Evolutionary conservation across 176 grass and related monocot genomes (phyloP).

Genomic region (Avena eriantha): DNA sequence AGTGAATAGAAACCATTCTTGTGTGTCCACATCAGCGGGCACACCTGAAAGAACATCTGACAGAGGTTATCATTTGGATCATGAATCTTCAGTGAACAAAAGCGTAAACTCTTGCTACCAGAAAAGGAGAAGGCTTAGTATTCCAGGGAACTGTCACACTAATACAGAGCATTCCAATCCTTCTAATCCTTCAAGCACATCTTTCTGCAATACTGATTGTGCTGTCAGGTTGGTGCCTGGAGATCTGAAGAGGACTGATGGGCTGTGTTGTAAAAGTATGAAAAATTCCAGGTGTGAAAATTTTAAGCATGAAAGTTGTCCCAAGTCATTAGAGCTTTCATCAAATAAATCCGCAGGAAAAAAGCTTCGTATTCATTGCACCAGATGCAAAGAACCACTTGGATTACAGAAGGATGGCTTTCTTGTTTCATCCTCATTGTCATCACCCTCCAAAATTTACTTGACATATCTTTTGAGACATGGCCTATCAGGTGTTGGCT

Average conservation of each 20-base stretch:
- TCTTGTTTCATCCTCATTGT: slow-evolving; percentile 52
- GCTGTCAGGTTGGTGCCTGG: slow-evolving; percentile 21
- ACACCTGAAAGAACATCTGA: slow-evolving; percentile 63
- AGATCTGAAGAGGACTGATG: slow-evolving; percentile 36
- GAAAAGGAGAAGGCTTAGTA: slow-evolving; percentile 73
- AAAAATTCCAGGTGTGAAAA: slow-evolving; percentile 44
- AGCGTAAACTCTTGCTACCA: slow-evolving; percentile 70
- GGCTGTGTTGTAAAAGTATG: slow-evolving; percentile 32
- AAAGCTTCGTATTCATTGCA: slow-evolving; percentile 64
- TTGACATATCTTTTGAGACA: slow-evolving; percentile 62
- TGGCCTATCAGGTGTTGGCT: slow-evolving; percentile 39
- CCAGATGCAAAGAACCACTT: slow-evolving; percentile 65
- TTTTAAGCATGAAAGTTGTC: slow-evolving; percentile 46
- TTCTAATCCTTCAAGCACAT: slow-evolving; percentile 45
- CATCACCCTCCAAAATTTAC: slow-evolving; percentile 66
- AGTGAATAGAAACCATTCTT: slow-evolving; percentile 55
- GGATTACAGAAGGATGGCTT: slow-evolving; percentile 64
- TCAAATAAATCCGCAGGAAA: slow-evolving; percentile 18
- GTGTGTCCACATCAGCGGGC: slow-evolving; percentile 45
- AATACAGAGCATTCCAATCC: slow-evolving; percentile 38
- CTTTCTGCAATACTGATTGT: slow-evolving; percentile 38
- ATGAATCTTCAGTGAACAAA: slow-evolving; percentile 64
- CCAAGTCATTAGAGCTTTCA: slow-evolving; percentile 35
- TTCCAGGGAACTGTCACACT: slow-evolving; percentile 50
- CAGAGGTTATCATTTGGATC: slow-evolving; percentile 47